Base-by-base conservation (phyloP, 2,329 filamentous ascomycete genomes). In the Phoma herbarum region DNA sequence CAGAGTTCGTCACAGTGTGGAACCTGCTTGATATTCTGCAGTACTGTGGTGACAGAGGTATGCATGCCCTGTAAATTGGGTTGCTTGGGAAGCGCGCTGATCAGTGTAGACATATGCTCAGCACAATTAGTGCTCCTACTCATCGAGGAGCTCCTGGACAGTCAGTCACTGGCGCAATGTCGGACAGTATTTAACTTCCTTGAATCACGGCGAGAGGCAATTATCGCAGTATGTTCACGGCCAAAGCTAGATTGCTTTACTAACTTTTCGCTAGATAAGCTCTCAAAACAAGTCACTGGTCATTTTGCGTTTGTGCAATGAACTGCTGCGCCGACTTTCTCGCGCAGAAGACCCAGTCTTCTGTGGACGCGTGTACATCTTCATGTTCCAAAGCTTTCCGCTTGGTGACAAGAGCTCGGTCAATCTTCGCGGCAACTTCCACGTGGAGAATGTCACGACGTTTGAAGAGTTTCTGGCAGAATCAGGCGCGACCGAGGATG, bases 361-460 rank as follows among this genome's bases (percentile, higher is more conserved):
- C 75, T 99, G 95, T 72, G 95, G 95, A 16, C 87, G 95, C 37
- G 95, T 99, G 25, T 98, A 98, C 77, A 97, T 99, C 64, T 99
- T 97, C 77, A 87, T 99, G 74, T 99, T 98, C 77, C 95, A 99
- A 76, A 96, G 93, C 76, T 98, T 99, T 71, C 95, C 95, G 1
- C 83, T 99, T 0, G 94, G 94, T 29, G 96, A 99, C 78, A 95
- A 94, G 75, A 98, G 95, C 75, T 97, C 95, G 0, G 95, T 99
- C 48, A 99, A 99, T 72, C 83, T 98, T 37, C 87, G 95, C 50
- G 95, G 95, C 67, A 94, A 98, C 79, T 99, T 95, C 67, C 95
- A 99, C 72, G 87, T 91, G 25, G 95, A 98, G 71, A 99, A 99
- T 81, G 86, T 93, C 54, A 99, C 96, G 1, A 88, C 86, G 0